Evolutionary conservation across 495 filamentous ascomycete species (phyloP).

Genomic region (Sabuloglossum arenarium): DNA sequence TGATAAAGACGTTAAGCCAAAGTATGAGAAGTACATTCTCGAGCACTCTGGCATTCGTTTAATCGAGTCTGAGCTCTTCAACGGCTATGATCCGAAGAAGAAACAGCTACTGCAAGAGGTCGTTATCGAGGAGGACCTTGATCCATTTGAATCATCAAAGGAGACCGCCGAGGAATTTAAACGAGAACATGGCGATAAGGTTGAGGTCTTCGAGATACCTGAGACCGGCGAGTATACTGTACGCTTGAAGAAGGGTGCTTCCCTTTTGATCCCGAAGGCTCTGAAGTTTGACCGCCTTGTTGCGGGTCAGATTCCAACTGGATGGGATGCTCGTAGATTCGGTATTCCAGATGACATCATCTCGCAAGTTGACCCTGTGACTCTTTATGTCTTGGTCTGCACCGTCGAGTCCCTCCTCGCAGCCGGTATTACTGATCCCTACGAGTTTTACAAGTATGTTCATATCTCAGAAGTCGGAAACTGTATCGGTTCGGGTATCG

Average conservation of each 20-base stretch:
- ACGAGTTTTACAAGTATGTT: slow-evolving; percentile 99
- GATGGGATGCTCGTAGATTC: slow-evolving; percentile 88
- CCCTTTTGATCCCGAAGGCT: slow-evolving; percentile 87
- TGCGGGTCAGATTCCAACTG: slow-evolving; percentile 87
- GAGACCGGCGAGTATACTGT: slow-evolving; percentile 91
- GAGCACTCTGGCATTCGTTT: slow-evolving; percentile 95
- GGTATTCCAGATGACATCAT: slow-evolving; percentile 97
- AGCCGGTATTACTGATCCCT: slow-evolving; percentile 95
- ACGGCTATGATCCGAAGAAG: slow-evolving; percentile 92
- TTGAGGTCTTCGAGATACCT: slow-evolving; percentile 87
- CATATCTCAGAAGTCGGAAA: slow-evolving; percentile 97
- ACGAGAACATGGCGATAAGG: slow-evolving; percentile 90
- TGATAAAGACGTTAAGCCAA: slow-evolving; percentile 90
- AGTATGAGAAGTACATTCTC: slow-evolving; percentile 90
- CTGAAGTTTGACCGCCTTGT: slow-evolving; percentile 92
- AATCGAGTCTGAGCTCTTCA: slow-evolving; percentile 93
- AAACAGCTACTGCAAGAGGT: slow-evolving; percentile 97
- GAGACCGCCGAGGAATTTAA: slow-evolving; percentile 95
- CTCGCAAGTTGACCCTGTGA: slow-evolving; percentile 89
- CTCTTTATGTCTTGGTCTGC: slow-evolving; percentile 82
- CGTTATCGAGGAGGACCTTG: slow-evolving; percentile 86
- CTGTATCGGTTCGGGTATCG: slow-evolving; percentile 93
- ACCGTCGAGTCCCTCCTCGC: slow-evolving; percentile 78
- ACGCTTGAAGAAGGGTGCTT: slow-evolving; percentile 82
- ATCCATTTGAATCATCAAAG: slow-evolving; percentile 92